Percentiles rank a stretch among this genome's conserved stretches.
These are phyloP conservation scores for Microcyclospora pomicola DNA, from an alignment of 2,329 filamentous ascomycete genomes.

Conservation along the genomic window DNA sequence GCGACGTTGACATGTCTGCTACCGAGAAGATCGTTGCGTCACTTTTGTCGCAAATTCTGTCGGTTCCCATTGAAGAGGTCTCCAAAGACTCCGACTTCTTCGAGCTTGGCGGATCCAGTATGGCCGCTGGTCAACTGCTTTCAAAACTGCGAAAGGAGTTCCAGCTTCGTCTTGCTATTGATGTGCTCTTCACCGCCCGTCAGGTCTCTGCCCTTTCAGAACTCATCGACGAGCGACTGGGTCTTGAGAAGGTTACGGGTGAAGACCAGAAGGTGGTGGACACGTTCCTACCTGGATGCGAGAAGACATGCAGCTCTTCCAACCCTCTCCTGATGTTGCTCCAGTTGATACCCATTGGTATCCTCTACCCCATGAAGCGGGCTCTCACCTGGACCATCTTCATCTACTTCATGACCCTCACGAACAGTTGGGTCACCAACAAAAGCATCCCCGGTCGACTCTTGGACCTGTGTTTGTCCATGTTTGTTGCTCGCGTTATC, in stretches of 20 bases:
- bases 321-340: constrained; percentile 35
- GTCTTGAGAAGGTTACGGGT: constrained; percentile 5
- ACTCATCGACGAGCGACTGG: constrained; percentile 22
- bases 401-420: constrained; percentile 32
- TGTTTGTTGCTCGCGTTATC: constrained; percentile 30
- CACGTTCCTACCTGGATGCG: constrained; percentile 23
- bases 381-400: constrained; percentile 42
- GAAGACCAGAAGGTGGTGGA: constrained; percentile 2
- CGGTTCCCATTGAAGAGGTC: constrained; percentile 27
- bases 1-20: constrained; percentile 8
- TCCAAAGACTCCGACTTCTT: constrained; percentile 36
- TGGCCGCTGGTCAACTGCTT: constrained; percentile 39
- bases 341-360: constrained; percentile 37
- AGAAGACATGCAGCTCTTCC: constrained; percentile 35
- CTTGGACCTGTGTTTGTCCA: constrained; percentile 34
- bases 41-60: constrained; percentile 35
- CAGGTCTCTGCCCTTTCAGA: constrained; percentile 29
- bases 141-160: constrained; percentile 39
- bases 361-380: constrained; percentile 39
- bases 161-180: constrained; percentile 36
- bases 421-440: constrained; percentile 29
- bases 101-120: constrained; percentile 40
- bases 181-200: constrained; percentile 38
- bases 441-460: constrained; percentile 32
- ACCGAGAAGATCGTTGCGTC: constrained; percentile 29